phyloP scores from a whole-genome alignment of 1,139 yeast species.

The Diutina catenulata region DNA sequence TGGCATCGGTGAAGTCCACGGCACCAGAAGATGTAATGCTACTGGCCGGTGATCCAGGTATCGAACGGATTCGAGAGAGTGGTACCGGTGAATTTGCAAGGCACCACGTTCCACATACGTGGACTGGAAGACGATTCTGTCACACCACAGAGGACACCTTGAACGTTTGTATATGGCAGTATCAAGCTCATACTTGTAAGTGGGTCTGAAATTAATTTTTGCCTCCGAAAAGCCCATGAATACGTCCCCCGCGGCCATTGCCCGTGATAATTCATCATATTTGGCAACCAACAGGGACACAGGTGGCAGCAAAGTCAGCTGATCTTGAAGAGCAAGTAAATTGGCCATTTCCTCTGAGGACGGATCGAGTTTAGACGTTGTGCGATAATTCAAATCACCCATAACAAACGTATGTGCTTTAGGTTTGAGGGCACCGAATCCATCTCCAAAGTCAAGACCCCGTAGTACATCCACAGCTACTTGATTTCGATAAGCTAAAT shows the following conservation, averaged over 20 bases:
- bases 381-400: slow-evolving; percentile 81
- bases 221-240: slow-evolving; percentile 59
- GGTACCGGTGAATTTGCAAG: slow-evolving; percentile 26
- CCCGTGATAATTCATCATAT: slow-evolving; percentile 49
- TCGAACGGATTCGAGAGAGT: slow-evolving; percentile 22
- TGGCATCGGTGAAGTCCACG: slow-evolving; percentile 29
- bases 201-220: slow-evolving; percentile 52
- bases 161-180: slow-evolving; percentile 42
- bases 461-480: slow-evolving; percentile 40
- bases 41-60: slow-evolving; percentile 35
- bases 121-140: slow-evolving; percentile 52
- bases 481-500: slow-evolving; percentile 36
- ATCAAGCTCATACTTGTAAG: slow-evolving; percentile 53
- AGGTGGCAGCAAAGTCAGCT: slow-evolving; percentile 6
- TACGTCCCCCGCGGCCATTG: slow-evolving; percentile 31
- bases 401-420: slow-evolving; percentile 51
- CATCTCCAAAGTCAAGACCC: slow-evolving; percentile 50
- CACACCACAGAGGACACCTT: slow-evolving; percentile 85
- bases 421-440: slow-evolving; percentile 44
- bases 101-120: slow-evolving; percentile 24
- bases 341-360: slow-evolving; percentile 7
- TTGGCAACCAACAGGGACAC: slow-evolving; percentile 17
- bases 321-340: slow-evolving; percentile 17
- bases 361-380: slow-evolving; percentile 20
- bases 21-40: slow-evolving; percentile 32